Evolutionary conservation across 108 stramenopile species (phyloP).

Genomic region (Cylindrotheca closterium): DNA sequence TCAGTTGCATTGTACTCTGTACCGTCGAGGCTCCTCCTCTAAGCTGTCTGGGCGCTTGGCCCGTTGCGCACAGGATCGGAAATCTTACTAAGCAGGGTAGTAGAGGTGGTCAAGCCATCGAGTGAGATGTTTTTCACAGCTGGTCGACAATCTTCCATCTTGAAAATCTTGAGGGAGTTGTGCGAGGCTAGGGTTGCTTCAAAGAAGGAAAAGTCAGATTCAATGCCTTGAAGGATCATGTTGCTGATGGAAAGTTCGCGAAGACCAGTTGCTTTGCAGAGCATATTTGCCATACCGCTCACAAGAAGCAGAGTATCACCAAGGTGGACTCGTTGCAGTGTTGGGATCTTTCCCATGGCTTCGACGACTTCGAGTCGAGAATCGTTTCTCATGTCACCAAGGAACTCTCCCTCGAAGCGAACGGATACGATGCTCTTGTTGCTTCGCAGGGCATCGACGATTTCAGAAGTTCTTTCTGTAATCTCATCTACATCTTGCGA

Average conservation of each 20-base stretch:
- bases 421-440: constrained; percentile 6
- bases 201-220: not conserved
- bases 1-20: too few relatives aligned
- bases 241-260: not conserved
- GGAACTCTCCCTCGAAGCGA: constrained; percentile 3
- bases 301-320: not conserved
- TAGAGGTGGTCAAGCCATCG: not conserved
- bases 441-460: constrained; percentile 6
- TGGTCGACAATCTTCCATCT: constrained; percentile 1
- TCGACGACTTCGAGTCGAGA: constrained; percentile 5
- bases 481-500: not conserved
- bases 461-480: not conserved
- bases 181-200: constrained; percentile 9
- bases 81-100: not conserved
- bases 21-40: too few relatives aligned
- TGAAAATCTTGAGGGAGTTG: constrained; percentile 3
- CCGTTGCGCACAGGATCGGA: not conserved
- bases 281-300: constrained; percentile 3
- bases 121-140: not conserved
- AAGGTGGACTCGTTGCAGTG: constrained; percentile 4
- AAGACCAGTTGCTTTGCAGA: not conserved
- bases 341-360: constrained; percentile 1
- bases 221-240: constrained; percentile 5
- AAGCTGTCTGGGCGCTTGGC: not conserved
- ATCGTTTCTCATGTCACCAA: constrained; percentile 6